Evolutionary conservation across 225 moss, liverwort and hornwort genomes (phyloP).

Genomic region (Pseudoscleropodium purum): DNA sequence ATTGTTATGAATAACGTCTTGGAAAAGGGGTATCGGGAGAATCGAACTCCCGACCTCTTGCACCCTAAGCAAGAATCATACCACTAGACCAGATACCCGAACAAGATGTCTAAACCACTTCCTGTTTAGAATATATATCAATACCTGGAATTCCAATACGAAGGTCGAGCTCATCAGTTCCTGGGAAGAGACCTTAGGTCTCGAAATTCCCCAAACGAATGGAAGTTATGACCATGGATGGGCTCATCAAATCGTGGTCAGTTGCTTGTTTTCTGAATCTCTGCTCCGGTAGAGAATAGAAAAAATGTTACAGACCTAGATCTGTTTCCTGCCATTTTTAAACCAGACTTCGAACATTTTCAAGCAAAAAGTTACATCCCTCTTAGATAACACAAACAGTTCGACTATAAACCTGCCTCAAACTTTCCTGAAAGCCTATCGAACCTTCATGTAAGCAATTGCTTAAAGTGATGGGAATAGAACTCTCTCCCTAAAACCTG

Average conservation of each 20-base stretch:
- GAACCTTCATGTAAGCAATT: not conserved
- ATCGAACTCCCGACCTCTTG: slow-evolving; percentile 12
- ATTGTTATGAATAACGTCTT: rapidly evolving
- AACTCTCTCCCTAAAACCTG: not conserved
- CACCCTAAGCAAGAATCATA: slow-evolving; percentile 19
- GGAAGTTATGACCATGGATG: not conserved
- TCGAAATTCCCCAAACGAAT: not conserved
- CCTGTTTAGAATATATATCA: rapidly evolving
- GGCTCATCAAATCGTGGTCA: not conserved
- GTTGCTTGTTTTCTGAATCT: not conserved
- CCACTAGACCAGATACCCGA: slow-evolving; percentile 6
- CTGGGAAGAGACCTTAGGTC: not conserved
- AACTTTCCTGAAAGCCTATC: not conserved
- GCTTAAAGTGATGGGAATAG: not conserved
- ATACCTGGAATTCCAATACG: rapidly evolving
- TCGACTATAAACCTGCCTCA: not conserved
- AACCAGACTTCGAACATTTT: not conserved
- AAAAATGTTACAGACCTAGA: not conserved
- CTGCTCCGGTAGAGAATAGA: not conserved
- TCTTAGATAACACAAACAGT: not conserved
- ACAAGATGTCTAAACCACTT: rapidly evolving
- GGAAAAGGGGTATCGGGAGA: not conserved
- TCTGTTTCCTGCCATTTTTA: not conserved
- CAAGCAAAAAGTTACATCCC: no score
- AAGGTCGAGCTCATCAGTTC: rapidly evolving